A percentile compares a stretch with the other conserved stretches of the same genome.
Conservation (phyloP, 225 moss, liverwort and hornwort genomes). For the Straminergon stramineum region DNA sequence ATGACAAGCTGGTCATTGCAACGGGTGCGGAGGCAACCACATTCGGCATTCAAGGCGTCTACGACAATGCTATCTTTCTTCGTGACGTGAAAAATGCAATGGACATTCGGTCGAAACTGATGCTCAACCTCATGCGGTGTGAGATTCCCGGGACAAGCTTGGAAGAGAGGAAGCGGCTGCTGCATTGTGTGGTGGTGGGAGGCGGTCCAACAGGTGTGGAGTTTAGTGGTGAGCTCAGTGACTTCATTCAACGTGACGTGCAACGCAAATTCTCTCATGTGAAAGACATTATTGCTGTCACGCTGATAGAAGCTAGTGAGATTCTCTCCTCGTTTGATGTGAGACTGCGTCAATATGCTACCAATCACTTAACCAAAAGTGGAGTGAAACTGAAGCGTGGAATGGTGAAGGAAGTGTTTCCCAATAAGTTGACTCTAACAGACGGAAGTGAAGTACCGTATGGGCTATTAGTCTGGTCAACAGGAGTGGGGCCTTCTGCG, state of each 20-base stretch:
- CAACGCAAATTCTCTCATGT: slow-evolving; percentile 67
- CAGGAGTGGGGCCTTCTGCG: slow-evolving; percentile 74
- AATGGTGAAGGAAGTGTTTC: slow-evolving; percentile 59
- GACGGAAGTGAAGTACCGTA: slow-evolving; percentile 64
- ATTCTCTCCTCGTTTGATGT: slow-evolving; percentile 81
- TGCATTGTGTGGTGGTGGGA: slow-evolving; percentile 83
- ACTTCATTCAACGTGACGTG: slow-evolving; percentile 73
- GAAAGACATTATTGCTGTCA: slow-evolving; percentile 55
- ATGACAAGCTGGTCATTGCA: slow-evolving; percentile 87
- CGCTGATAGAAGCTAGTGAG: slow-evolving; percentile 77
- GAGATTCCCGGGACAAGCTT: slow-evolving; percentile 66
- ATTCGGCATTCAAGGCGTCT: slow-evolving; percentile 66
- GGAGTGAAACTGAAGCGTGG: slow-evolving; percentile 64
- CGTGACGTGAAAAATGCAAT: slow-evolving; percentile 72
- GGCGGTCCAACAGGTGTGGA: slow-evolving; percentile 98
- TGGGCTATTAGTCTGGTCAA: slow-evolving; percentile 90
- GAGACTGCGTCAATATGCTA: slow-evolving; percentile 64
- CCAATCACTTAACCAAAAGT: slow-evolving; percentile 48
- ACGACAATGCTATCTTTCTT: slow-evolving; percentile 70
- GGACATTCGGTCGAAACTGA: slow-evolving; percentile 73
- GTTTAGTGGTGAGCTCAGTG: slow-evolving; percentile 89
- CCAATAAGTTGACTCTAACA: slow-evolving; percentile 27
- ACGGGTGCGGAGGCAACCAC: slow-evolving; percentile 72
- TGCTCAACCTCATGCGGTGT: slow-evolving; percentile 72
- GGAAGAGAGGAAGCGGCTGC: slow-evolving; percentile 48